Conservation (phyloP, 192 early-diverging fungal genomes). For the Pilobolus umbonatus region DNA sequence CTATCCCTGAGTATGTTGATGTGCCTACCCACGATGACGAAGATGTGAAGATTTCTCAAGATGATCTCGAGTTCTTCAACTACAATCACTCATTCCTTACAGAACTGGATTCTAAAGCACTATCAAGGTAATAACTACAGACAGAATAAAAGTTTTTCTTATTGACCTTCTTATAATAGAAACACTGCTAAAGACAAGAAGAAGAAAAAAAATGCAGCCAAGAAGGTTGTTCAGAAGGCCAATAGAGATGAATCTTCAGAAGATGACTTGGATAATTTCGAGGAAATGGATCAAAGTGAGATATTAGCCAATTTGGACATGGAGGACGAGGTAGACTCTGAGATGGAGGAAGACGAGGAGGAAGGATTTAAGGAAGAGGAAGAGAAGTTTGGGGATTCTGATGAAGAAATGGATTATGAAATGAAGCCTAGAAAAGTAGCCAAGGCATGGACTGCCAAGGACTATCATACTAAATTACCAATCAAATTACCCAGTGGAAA, state of each 20-base stretch:
- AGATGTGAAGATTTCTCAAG: conserved; percentile 62
- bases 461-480: conserved; percentile 56
- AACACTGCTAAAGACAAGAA: conserved; percentile 33
- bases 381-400: conserved; percentile 33
- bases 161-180: background rate
- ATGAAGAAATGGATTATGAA: conserved; percentile 68
- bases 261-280: conserved; percentile 32
- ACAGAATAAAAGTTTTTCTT: background rate
- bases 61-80: conserved; percentile 69
- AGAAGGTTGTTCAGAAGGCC: conserved; percentile 19
- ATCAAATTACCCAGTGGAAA: conserved; percentile 64
- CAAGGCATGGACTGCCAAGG: conserved; percentile 52
- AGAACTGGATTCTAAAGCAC: conserved; percentile 54
- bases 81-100: conserved; percentile 67
- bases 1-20: conserved; percentile 20
- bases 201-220: conserved; percentile 35
- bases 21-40: conserved; percentile 45
- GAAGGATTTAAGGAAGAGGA: conserved; percentile 30
- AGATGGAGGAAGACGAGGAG: conserved; percentile 17
- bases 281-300: conserved; percentile 18
- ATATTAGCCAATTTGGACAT: background rate
- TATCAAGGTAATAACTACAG: conserved; percentile 46
- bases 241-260: conserved; percentile 33
- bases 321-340: background rate
- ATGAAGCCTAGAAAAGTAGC: conserved; percentile 44